phyloP scores from a whole-genome alignment of 108 stramenopile species.

The Skeletonema menzelii region DNA sequence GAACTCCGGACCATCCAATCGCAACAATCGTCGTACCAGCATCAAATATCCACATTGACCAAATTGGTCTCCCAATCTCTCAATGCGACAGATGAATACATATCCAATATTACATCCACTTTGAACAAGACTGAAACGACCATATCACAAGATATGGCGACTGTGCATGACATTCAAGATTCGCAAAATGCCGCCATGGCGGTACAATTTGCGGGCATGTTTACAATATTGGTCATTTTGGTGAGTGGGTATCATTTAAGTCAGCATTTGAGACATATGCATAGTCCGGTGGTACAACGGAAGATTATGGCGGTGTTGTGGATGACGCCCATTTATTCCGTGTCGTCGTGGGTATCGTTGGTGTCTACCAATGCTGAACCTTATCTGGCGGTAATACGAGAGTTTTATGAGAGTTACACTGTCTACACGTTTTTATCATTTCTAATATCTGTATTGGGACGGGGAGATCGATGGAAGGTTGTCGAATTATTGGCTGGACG shows the following conservation, averaged over 20 bases:
- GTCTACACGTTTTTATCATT: slow-evolving; percentile 56
- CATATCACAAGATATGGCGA: slow-evolving; percentile 28
- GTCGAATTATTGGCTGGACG: slow-evolving; percentile 26
- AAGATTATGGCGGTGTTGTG: slow-evolving; percentile 89
- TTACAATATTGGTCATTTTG: slow-evolving; percentile 75
- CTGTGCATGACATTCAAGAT: slow-evolving; percentile 28
- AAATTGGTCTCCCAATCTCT: slow-evolving; percentile 17
- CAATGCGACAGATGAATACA: slow-evolving; percentile 44
- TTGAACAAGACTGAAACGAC: slow-evolving; percentile 21
- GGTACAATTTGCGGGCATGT: slow-evolving; percentile 75
- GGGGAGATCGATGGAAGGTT: slow-evolving; percentile 46
- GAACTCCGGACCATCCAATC: slow-evolving; percentile 19
- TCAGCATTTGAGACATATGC: slow-evolving; percentile 71
- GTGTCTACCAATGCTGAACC: slow-evolving; percentile 60
- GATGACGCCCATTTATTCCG: slow-evolving; percentile 88
- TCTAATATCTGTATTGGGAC: slow-evolving; percentile 50
- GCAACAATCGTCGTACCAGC: slow-evolving; percentile 14
- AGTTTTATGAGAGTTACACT: slow-evolving; percentile 74
- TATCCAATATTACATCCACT: slow-evolving; percentile 30
- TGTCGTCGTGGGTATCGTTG: slow-evolving; percentile 72
- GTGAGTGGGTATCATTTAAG: slow-evolving; percentile 83
- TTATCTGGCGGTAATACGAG: slow-evolving; percentile 72
- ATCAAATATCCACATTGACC: slow-evolving; percentile 24
- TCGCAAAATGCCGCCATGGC: slow-evolving; percentile 57
- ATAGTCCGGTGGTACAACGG: slow-evolving; percentile 82